A percentile compares a stretch with the other conserved stretches of the same genome.
Conservation (phyloP, 2,329 filamentous ascomycete species). For the Alternaria tenuissima region DNA sequence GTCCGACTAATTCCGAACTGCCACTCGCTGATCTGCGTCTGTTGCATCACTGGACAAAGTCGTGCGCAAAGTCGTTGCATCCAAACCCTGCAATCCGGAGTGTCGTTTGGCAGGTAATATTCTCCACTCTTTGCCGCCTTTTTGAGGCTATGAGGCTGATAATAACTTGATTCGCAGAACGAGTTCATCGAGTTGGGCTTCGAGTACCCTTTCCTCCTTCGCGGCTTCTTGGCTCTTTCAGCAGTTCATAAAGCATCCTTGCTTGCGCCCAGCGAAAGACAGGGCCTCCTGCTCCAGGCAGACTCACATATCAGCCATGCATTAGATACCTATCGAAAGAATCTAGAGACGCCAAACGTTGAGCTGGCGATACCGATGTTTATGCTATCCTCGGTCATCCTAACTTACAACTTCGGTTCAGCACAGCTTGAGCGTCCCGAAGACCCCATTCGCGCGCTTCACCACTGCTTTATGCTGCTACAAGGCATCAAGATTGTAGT, state of each 20-base stretch:
- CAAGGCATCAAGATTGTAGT: slow-evolving; percentile 40
- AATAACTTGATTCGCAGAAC: not conserved
- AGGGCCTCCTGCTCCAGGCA: slow-evolving; percentile 35
- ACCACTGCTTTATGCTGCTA: slow-evolving; percentile 41
- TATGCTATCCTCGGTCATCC: slow-evolving; percentile 36
- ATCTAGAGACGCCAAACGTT: slow-evolving; percentile 29
- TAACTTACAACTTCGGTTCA: slow-evolving; percentile 41
- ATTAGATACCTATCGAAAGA: slow-evolving; percentile 33
- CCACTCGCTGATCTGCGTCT: slow-evolving; percentile 38
- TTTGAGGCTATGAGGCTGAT: not conserved
- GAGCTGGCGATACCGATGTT: slow-evolving; percentile 42
- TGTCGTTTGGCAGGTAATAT: slow-evolving; percentile 21
- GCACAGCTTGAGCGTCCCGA: slow-evolving; percentile 39
- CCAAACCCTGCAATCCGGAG: slow-evolving; percentile 21
- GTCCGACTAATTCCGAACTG: slow-evolving; percentile 25
- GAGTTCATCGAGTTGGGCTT: slow-evolving; percentile 36
- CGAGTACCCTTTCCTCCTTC: slow-evolving; percentile 40
- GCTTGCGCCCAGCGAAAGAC: slow-evolving; percentile 29
- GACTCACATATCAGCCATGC: slow-evolving; percentile 39
- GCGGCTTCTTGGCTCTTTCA: slow-evolving; percentile 40
- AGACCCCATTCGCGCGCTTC: slow-evolving; percentile 37
- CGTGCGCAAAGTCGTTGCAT: slow-evolving; percentile 30
- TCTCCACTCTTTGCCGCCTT: not conserved
- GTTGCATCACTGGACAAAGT: slow-evolving; percentile 41
- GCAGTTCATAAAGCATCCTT: slow-evolving; percentile 39